Evolutionary conservation across 1,139 yeast species (phyloP), one percentile per base, ranked within the genome.

Genomic region (Scheffersomyces cryptocercus): DNA sequence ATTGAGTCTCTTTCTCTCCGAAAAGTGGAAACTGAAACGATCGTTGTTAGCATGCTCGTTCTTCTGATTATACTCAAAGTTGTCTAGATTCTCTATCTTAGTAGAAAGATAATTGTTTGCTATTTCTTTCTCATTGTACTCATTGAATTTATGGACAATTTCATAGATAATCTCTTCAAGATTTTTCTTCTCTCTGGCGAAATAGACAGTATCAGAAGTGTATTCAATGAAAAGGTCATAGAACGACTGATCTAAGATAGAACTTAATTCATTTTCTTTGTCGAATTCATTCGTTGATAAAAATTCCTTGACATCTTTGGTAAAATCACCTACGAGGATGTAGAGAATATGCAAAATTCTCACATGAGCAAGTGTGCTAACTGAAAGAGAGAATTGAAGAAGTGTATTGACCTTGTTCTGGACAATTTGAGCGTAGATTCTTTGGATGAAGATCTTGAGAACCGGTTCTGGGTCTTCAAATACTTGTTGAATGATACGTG

Each of bases 361-460:
- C 6, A 90, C 82, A 60, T 87, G 91, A 0, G 96, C 90, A 45
- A 93, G 67, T 2, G 82, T 73, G 24, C 89, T 81, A 7, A 80
- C 71, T 1, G 85, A 75, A 43, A 82, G 77, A 0, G 97, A 86
- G 45, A 77, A 78, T 44, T 77, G 82, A 37, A 91, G 67, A 36
- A 87, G 68, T 2, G 79, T 68, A 47, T 84, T 84, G 14, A 89
- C 75, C 52, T 85, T 81, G 28, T 82, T 81, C 52, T 84, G 88
- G 33, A 91, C 68, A 54, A 82, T 77, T 58, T 88, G 95, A 0
- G 88, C 93, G 64, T 85, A 88, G 7, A 88, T 75, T 54, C 96
- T 77, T 58, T 87, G 89, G 32, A 88, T 70, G 55, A 91, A 85
- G 8, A 85, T 77, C 41, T 79, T 76, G 43, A 89, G 64, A 1